Evolutionary conservation across 208 protist species (phyloP), one percentile per base, ranked within the genome.

Genomic region (Leishmania tarentolae): DNA sequence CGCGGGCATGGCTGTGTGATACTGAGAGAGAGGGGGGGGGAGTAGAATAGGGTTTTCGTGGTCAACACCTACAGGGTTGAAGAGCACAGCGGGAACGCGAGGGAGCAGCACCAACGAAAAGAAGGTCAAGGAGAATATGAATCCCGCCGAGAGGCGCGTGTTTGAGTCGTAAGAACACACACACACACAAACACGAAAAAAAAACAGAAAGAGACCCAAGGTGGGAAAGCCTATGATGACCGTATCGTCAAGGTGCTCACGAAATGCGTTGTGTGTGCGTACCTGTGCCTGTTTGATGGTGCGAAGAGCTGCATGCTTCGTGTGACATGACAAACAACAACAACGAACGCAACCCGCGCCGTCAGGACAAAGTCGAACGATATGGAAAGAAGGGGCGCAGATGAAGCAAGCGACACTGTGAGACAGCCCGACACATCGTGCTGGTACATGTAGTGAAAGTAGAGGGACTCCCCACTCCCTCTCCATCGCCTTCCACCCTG

Each of bases 1-100:
- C 11, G 52, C 86, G 15, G 84, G 86, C 88, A 92, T 93, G 40
- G 4, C 44, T 15, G 40, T 24, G 24, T 35, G 5, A 46, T 1
- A 71, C 9, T 21, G n/a, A 19, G 28, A 71, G 61, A 46, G 40
- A 42, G 2, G 1, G 35, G 3, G 28, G 9, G 24, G 19, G 66
- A n/a, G 40, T 47, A n/a, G n/a, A n/a, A 31, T 42, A 17, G 37
- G 15, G 4, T 46, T 19, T 4, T 15, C 46, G 40, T 28, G 40
- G n/a, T n/a, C 24, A 40, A 21, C 0, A 17, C 17, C 15, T 24
- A 71, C 21, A n/a, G 19, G 0, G 24, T 7, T 13, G 66, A 9
- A 7, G 24, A 46, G 40, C 11, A 19, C 66, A 42, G 21, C 40
- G 8, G 66, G 7, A 31, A 71, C 21, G 21, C 37, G 40, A n/a